A percentile compares a stretch with the other conserved stretches of the same genome.
Conservation (phyloP, 176 grass and related monocot species). For the Chrysopogon serrulatus region DNA sequence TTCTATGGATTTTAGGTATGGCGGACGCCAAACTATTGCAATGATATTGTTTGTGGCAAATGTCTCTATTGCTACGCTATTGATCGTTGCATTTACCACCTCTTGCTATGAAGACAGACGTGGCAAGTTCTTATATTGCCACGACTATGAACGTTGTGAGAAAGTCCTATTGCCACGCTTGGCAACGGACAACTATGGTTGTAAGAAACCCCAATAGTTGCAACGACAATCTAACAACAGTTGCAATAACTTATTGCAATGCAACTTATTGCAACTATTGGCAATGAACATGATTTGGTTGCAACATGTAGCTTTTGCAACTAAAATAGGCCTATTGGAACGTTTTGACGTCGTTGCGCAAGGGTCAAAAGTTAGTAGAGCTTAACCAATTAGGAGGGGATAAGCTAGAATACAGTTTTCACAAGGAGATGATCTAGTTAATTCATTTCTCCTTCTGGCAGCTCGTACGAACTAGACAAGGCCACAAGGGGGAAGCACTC, state of each 20-base stretch:
- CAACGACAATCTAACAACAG: background rate
- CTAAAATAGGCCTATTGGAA: no score
- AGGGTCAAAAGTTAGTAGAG: no score
- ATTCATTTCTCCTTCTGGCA: constrained; percentile 15
- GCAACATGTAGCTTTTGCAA: no score
- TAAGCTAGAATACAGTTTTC: constrained; percentile 43
- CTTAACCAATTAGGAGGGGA: constrained; percentile 28
- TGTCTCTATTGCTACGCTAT: no score
- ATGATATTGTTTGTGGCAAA: no score
- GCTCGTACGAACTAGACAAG: constrained; percentile 7
- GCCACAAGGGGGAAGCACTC: constrained; percentile 23
- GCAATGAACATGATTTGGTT: no score
- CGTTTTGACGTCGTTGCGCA: no score
- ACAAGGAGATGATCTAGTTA: constrained; percentile 1
- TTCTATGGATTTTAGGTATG: no score
- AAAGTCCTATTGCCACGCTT: background rate
- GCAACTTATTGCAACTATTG: background rate
- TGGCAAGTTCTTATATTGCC: background rate
- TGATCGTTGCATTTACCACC: no score
- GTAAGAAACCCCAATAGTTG: background rate
- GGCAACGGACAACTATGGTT: background rate
- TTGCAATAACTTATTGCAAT: background rate
- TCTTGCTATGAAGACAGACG: no score
- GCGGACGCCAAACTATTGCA: no score
- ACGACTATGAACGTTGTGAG: background rate